Percentiles rank a stretch among this genome's conserved stretches.
Conservation (phyloP, 2,329 filamentous ascomycete species). For the Alternaria consortialis region DNA sequence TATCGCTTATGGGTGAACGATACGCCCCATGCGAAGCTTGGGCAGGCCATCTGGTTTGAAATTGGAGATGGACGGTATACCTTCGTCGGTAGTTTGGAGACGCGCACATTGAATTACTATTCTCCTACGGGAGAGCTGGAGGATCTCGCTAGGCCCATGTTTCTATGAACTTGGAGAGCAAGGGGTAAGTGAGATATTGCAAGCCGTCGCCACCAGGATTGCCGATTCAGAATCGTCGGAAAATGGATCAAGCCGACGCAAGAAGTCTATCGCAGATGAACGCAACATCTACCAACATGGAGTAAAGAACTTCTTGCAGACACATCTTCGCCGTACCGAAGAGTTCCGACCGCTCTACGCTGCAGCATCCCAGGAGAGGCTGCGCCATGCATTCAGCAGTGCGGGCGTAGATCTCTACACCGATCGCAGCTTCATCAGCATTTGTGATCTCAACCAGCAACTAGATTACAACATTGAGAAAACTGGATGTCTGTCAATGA, state of each 20-base stretch:
- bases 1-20: too few relatives aligned
- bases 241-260: not conserved
- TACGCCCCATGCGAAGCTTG: too few relatives aligned
- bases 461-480: not conserved
- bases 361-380: not conserved
- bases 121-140: too few relatives aligned
- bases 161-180: not conserved
- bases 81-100: too few relatives aligned
- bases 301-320: not conserved
- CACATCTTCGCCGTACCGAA: not conserved
- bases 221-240: not conserved
- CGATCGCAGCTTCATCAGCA: not conserved
- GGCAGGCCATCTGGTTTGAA: too few relatives aligned
- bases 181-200: not conserved
- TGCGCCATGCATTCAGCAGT: not conserved
- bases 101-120: too few relatives aligned
- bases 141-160: not conserved
- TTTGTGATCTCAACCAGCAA: not conserved
- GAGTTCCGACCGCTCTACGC: not conserved
- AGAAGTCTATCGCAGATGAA: not conserved
- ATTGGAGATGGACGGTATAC: too few relatives aligned
- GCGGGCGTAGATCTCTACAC: not conserved
- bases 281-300: not conserved
- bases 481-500: not conserved
- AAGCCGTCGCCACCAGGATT: not conserved